These are phyloP conservation scores for Fistulifera solaris DNA, from an alignment of 108 stramenopile species.

Conservation along the genomic window DNA sequence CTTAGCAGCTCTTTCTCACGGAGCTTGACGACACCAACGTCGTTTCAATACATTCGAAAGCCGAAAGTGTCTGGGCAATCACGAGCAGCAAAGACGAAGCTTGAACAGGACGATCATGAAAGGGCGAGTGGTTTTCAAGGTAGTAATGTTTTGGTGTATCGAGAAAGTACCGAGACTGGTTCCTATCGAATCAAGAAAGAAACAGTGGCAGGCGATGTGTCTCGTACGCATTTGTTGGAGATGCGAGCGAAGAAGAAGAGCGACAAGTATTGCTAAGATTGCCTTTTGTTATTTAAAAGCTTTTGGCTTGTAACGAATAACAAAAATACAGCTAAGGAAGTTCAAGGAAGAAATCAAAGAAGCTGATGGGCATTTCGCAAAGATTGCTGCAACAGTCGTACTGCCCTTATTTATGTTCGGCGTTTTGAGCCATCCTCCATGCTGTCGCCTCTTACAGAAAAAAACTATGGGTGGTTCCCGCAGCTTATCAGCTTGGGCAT, in stretches of 20 bases:
- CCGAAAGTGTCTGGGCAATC: constrained; percentile 36
- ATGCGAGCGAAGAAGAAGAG: constrained; percentile 67
- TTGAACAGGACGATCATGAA: constrained; percentile 26
- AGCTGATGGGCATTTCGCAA: too few species aligned
- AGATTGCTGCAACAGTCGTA: too few species aligned
- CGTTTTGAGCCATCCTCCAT: too few species aligned
- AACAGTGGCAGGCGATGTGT: constrained; percentile 11
- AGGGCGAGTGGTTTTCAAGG: constrained; percentile 35
- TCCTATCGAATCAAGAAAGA: constrained; percentile 60
- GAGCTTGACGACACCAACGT: constrained; percentile 36
- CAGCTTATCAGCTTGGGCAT: too few species aligned
- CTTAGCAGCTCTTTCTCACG: constrained; percentile 53
- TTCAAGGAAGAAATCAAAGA: too few species aligned
- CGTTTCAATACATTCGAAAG: constrained; percentile 52
- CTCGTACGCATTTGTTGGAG: constrained; percentile 50
- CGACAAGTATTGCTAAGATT: constrained; percentile 66
- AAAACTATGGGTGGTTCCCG: too few species aligned
- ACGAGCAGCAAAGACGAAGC: constrained; percentile 19
- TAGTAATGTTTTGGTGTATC: constrained; percentile 45
- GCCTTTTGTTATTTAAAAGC: neutral
- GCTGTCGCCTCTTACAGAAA: too few species aligned
- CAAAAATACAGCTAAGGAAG: too few species aligned
- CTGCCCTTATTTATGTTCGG: too few species aligned
- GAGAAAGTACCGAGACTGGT: constrained; percentile 71
- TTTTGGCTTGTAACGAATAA: too few species aligned